Evolutionary conservation across 352 stramenopile genomes (phyloP).

Genomic region (Globisporangium canariense): DNA sequence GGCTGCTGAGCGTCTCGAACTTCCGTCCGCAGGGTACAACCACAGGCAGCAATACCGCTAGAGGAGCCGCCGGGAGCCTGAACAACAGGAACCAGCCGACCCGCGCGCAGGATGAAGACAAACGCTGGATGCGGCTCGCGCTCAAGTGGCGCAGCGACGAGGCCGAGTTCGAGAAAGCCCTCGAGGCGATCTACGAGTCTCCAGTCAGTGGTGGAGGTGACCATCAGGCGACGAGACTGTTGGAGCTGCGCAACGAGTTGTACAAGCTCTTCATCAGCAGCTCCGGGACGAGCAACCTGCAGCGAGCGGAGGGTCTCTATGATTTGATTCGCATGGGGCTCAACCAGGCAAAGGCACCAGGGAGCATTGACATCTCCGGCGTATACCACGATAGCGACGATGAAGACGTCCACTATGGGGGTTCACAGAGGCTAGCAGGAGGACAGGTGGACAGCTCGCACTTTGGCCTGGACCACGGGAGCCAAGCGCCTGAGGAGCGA

Average conservation of each 20-base stretch:
- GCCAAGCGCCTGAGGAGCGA: not conserved
- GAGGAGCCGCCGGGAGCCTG: not conserved
- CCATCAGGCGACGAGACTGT: conserved; percentile 5
- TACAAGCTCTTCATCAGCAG: conserved; percentile 16
- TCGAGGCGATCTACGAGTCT: conserved; percentile 45
- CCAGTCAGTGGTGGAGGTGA: not conserved
- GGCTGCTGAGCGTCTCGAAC: conserved; percentile 51
- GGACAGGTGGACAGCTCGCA: not conserved
- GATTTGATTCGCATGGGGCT: conserved; percentile 1
- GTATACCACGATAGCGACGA: not conserved
- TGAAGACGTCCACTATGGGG: not conserved
- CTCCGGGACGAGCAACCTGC: conserved; percentile 7
- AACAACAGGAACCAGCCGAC: conserved; percentile 14
- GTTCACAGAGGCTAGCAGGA: not conserved
- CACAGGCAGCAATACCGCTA: not conserved
- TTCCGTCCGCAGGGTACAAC: conserved; percentile 29
- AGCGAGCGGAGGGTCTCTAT: conserved; percentile 11
- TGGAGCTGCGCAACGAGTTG: conserved; percentile 18
- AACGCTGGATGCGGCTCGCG: conserved; percentile 47
- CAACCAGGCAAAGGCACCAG: not conserved
- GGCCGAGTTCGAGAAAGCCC: conserved; percentile 37
- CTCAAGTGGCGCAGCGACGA: conserved; percentile 54
- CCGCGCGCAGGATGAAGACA: conserved; percentile 38
- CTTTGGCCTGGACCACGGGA: not conserved
- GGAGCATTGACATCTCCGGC: not conserved